Percentiles rank a stretch among this genome's conserved stretches.
phyloP scores from a whole-genome alignment of 495 filamentous ascomycete species.

The Hypoxylon crocopeplum region DNA sequence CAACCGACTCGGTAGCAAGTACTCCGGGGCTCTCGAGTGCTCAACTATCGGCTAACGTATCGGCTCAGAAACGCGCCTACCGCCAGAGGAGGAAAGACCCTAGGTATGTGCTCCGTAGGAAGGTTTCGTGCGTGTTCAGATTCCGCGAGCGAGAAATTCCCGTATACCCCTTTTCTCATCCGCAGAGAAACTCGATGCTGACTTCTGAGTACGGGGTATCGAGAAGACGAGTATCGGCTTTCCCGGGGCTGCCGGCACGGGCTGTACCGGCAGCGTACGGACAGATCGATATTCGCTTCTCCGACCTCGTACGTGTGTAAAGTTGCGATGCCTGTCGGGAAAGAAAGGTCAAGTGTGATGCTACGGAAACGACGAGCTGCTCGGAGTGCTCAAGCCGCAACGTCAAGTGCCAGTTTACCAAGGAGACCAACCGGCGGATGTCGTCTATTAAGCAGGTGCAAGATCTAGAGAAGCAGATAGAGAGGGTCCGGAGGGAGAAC shows the following conservation, averaged over 20 bases:
- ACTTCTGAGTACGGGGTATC: constrained; percentile 33
- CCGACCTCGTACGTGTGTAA: constrained; percentile 26
- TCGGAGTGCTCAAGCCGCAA: constrained; percentile 95
- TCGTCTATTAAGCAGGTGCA: constrained; percentile 99
- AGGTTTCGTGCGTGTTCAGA: constrained; percentile 1
- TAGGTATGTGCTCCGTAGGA: constrained; percentile 33
- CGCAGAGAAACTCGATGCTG: constrained; percentile 19
- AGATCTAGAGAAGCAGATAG: constrained; percentile 92
- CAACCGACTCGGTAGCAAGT: constrained; percentile 57
- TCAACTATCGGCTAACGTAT: constrained; percentile 50
- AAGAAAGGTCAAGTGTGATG: constrained; percentile 99
- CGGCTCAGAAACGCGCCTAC: constrained; percentile 90
- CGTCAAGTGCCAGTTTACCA: constrained; percentile 98
- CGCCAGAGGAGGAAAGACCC: constrained; percentile 94
- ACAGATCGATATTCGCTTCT: constrained; percentile 22
- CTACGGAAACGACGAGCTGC: constrained; percentile 92
- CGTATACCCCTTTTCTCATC: constrained; percentile 1
- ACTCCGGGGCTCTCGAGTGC: constrained; percentile 57
- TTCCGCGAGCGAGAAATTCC: neutral
- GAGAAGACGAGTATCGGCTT: constrained; percentile 23
- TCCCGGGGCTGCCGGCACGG: too few species aligned
- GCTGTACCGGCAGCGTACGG: neutral
- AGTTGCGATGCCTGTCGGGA: constrained; percentile 98
- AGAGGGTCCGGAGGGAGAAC: constrained; percentile 75
- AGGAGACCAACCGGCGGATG: constrained; percentile 98